Evolutionary conservation across 441 rosid species (phyloP), one percentile per base, ranked within the genome.

Genomic region (Adansonia grandidieri): DNA sequence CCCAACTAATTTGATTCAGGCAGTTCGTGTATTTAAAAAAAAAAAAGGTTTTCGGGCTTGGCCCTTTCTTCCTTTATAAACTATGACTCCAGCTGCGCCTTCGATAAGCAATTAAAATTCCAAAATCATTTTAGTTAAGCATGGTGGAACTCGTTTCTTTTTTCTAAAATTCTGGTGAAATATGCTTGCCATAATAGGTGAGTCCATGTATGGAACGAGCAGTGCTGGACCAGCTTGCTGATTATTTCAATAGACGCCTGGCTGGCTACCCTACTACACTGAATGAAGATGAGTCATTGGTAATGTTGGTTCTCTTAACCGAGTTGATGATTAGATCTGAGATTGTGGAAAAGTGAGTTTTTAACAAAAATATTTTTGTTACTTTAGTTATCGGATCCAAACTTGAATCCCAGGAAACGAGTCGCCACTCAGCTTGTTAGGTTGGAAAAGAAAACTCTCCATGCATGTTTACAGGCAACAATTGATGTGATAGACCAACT

Each of bases 201-300:
- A 95, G 99, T 77, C 89, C 99, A 45, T 95, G 98, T 84, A 90
- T 88, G 94, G 99, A 96, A 83, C 88, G 90, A 81, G 98, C 98
- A 58, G 97, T 90, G 73, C 81, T 96, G 71, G 95, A 90, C 77
- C 99, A 96, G 81, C 97, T 96, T 86, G 87, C 86, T 61, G 90
- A 87, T 85, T 96, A 93, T 88, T 96, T 96, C 71, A 87, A 81
- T 75, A 78, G 75, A 50, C 91, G 98, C 62, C 81, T 93, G 54
- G 83, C 93, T 87, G 88, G 93, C 79, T 95, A 95, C 80, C 95
- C 93, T 28, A 92, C 98, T 22, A 90, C 92, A 74, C 78, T 87
- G 78, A 83, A 84, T 64, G 98, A 92, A 86, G 98, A 95, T 75
- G 98, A 92, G 73, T 80, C 87, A 60, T 71, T 89, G 92, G 98